Conservation (phyloP, 164 flowering plant species). For the Cinnamomum micranthum region DNA sequence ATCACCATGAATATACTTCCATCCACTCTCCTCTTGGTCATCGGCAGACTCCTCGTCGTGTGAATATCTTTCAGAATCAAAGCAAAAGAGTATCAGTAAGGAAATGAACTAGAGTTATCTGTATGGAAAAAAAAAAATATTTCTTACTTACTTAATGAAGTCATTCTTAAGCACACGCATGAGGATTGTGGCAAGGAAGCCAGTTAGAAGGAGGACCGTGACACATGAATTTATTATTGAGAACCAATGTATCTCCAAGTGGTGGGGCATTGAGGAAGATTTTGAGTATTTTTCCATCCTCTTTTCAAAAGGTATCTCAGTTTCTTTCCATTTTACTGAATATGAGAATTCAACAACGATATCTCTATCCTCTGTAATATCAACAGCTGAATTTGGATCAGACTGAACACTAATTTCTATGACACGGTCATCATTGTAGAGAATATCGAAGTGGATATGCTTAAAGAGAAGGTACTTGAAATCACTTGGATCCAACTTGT, state of each 20-base stretch:
- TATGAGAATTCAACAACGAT: conserved; percentile 30
- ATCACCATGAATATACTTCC: conserved; percentile 31
- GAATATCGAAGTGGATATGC: conserved; percentile 23
- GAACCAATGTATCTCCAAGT: conserved; percentile 34
- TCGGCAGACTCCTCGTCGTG: conserved; percentile 25
- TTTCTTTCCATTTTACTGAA: conserved; percentile 33
- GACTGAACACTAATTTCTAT: conserved; percentile 24
- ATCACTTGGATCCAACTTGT: conserved; percentile 21
- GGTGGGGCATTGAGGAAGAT: conserved; percentile 29
- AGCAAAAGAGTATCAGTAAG: background rate
- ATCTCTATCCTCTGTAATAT: conserved; percentile 31
- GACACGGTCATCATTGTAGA: conserved; percentile 22
- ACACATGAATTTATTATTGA: conserved; percentile 30
- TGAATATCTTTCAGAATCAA: conserved; percentile 11
- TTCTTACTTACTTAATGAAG: conserved; percentile 23
- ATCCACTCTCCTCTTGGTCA: conserved; percentile 30
- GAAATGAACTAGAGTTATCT: too few species aligned
- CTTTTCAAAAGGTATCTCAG: conserved; percentile 29
- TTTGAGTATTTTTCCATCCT: conserved; percentile 34
- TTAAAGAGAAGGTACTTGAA: conserved; percentile 19
- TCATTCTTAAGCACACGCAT: conserved; percentile 35
- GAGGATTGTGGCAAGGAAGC: conserved; percentile 26
- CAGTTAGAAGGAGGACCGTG: conserved; percentile 29
- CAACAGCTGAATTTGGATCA: conserved; percentile 18
- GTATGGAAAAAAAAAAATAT: background rate